Conservation (phyloP, 1,284 basidiomycete species). For the Chalciporus sp. region DNA sequence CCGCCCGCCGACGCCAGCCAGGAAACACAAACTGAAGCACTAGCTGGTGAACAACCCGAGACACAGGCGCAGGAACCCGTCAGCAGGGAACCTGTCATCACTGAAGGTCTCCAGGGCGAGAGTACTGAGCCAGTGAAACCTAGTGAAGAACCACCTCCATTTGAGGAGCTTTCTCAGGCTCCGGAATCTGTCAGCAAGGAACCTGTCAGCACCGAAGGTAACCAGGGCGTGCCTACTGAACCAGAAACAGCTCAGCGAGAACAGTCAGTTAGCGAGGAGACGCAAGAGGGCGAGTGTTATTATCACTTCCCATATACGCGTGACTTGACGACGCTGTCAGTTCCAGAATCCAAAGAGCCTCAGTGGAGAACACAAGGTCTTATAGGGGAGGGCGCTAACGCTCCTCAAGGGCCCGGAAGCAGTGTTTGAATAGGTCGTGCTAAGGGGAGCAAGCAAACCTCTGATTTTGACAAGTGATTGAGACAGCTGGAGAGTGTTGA, state of each 20-base stretch:
- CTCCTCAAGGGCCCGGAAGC: conserved; percentile 4
- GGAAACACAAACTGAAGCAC: neutral
- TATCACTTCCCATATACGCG: too few species aligned
- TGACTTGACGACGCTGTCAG: neutral
- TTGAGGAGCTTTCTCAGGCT: neutral
- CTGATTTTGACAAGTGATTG: too few species aligned
- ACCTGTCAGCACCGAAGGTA: neutral
- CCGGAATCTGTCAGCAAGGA: neutral
- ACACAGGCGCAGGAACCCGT: neutral
- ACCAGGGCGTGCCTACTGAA: neutral
- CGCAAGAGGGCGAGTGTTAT: conserved; percentile 1
- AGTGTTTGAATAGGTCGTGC: neutral
- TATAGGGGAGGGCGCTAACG: conserved; percentile 3
- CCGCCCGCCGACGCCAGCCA: neutral
- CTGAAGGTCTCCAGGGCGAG: too few species aligned
- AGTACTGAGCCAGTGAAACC: neutral
- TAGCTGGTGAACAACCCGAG: neutral
- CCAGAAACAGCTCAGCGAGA: neutral
- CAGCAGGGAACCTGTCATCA: too few species aligned
- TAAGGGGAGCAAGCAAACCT: too few species aligned
- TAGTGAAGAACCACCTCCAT: neutral
- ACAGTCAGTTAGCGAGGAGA: neutral
- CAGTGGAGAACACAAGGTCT: neutral
- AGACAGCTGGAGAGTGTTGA: too few species aligned
- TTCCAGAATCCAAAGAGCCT: neutral